Conservation (phyloP, 129 eudicot species). For the Chrysanthemum makinoi region DNA sequence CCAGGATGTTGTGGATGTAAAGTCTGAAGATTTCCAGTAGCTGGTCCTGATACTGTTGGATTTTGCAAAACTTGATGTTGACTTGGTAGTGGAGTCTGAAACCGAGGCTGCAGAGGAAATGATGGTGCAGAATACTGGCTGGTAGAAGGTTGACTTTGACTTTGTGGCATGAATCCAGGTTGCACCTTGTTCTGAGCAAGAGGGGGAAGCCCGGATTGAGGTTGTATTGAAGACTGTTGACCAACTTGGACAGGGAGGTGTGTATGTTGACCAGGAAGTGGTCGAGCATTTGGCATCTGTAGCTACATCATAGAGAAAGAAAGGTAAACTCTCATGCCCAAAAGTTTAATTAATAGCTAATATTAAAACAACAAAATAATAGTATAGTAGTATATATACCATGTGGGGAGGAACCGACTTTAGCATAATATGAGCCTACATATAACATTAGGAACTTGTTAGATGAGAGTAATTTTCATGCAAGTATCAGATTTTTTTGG, state of each 20-base stretch:
- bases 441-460: constrained; percentile 28
- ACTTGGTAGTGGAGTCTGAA: constrained; percentile 50
- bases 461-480: constrained; percentile 12
- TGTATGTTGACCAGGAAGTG: constrained; percentile 40
- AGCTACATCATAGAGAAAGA: constrained; percentile 42
- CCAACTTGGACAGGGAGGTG: constrained; percentile 42
- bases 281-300: constrained; percentile 71
- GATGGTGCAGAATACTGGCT: constrained; percentile 45
- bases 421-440: constrained; percentile 78
- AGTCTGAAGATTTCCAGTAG: constrained; percentile 38
- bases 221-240: constrained; percentile 45
- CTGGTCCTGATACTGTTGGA: constrained; percentile 37
- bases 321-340: neutral
- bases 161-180: constrained; percentile 34
- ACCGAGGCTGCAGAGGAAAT: constrained; percentile 50
- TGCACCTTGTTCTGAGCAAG: constrained; percentile 55
- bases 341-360: neutral
- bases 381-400: constrained; percentile 44
- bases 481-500: neutral
- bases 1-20: constrained; percentile 40
- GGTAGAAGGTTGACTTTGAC: constrained; percentile 46
- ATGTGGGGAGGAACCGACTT: constrained; percentile 75
- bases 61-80: constrained; percentile 52
- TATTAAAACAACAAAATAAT: neutral
- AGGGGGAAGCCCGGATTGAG: constrained; percentile 67